Conservation (phyloP, 352 stramenopile genomes). For the Lagenidium giganteum region DNA sequence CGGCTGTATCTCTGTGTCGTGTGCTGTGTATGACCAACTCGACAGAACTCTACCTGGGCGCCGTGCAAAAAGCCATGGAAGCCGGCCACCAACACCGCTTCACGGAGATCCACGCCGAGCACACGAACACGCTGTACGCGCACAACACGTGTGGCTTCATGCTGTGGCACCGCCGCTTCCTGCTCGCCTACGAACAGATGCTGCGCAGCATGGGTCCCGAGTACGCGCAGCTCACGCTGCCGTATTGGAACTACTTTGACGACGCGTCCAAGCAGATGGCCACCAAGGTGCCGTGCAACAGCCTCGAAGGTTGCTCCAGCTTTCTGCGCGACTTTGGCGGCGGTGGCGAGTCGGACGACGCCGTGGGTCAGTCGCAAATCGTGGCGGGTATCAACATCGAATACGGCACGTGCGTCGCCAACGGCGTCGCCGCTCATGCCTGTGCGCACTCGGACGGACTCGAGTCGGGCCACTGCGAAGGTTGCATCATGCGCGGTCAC, state of each 20-base stretch:
- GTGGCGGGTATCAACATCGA: conserved; percentile 7
- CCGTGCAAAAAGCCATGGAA: conserved; percentile 16
- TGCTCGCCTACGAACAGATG: conserved; percentile 26
- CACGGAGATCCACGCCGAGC: conserved; percentile 10
- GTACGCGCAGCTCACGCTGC: conserved; percentile 14
- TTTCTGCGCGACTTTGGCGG: conserved; percentile 19
- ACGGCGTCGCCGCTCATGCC: conserved; percentile 12
- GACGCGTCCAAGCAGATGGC: conserved; percentile 15
- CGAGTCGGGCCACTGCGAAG: conserved; percentile 5
- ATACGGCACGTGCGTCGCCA: conserved; percentile 10
- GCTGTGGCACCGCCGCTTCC: conserved; percentile 18
- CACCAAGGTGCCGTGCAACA: conserved; percentile 6
- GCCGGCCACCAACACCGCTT: conserved; percentile 17
- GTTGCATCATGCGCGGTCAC: conserved; percentile 14
- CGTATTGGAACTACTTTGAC: conserved; percentile 22
- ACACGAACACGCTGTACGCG: conserved; percentile 9
- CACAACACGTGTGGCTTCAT: conserved; percentile 18
- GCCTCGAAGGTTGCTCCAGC: conserved; percentile 12
- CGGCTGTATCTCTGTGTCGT: no score
- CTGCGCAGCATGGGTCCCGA: conserved; percentile 17
- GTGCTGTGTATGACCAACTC: no score
- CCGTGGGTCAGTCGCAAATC: conserved; percentile 1
- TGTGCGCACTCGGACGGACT: conserved; percentile 13
- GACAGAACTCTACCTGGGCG: conserved; percentile 11
- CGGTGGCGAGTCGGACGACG: conserved; percentile 3